phyloP scores from a whole-genome alignment of 2,329 filamentous ascomycete species.

The Fusarium oligoseptatum region DNA sequence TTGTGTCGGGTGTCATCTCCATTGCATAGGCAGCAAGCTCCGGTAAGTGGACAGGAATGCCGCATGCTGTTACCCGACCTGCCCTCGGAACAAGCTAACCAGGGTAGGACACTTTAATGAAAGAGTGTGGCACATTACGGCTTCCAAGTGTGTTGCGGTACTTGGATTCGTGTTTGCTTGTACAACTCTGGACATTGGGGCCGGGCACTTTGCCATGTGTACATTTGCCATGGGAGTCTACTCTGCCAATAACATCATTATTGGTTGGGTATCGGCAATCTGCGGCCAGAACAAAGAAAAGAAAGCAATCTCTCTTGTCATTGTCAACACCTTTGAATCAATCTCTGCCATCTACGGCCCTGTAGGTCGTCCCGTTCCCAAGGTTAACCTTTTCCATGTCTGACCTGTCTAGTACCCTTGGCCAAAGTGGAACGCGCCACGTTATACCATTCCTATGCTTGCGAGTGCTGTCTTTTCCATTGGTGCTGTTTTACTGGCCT shows the following conservation, averaged over 20 bases:
- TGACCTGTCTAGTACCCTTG: not conserved
- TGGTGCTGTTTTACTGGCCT: not conserved
- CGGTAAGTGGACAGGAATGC: slow-evolving; percentile 59
- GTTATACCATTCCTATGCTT: not conserved
- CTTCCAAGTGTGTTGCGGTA: slow-evolving; percentile 56
- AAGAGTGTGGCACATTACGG: slow-evolving; percentile 54
- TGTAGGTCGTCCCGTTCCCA: not conserved
- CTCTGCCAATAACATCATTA: slow-evolving; percentile 58
- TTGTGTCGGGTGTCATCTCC: slow-evolving; percentile 50
- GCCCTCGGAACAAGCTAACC: not conserved
- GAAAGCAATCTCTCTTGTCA: not conserved
- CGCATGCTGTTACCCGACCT: slow-evolving; percentile 48
- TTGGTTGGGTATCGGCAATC: slow-evolving; percentile 49
- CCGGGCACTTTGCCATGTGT: slow-evolving; percentile 48
- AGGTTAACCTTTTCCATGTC: no score
- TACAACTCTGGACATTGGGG: slow-evolving; percentile 41
- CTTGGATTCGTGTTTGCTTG: slow-evolving; percentile 40
- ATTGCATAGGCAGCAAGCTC: slow-evolving; percentile 52
- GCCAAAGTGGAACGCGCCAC: not conserved
- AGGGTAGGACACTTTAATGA: not conserved
- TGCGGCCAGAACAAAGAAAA: not conserved
- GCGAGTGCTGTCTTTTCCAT: not conserved
- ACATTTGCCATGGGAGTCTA: slow-evolving; percentile 55
- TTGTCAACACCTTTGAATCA: not conserved
- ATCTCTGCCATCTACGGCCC: not conserved